Evolutionary conservation across 805 yeast genomes (phyloP), one percentile per base, ranked within the genome.

Genomic region (Gaillardinia entomophila): DNA sequence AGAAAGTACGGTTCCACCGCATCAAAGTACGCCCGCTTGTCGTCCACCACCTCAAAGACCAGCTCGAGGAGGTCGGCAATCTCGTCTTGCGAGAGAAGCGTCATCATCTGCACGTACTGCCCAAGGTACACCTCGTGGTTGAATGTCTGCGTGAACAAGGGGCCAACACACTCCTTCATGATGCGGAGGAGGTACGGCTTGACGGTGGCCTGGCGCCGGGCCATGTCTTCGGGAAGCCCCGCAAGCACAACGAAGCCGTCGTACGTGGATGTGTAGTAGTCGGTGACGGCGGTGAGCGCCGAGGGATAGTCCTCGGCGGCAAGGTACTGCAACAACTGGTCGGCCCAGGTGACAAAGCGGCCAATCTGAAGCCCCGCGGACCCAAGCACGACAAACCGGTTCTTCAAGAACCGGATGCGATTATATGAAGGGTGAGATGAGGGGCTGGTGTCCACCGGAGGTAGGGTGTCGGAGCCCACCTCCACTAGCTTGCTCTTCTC

Each of bases 341-440:
- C 89, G 0, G 81, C 85, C 95, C 88, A 86, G 43, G 71, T 77
- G 2, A 77, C 61, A 12, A 77, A 54, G 16, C 75, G 62, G 0
- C 89, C 95, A 2, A 79, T 66, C 4, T 59, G 70, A 0, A 86
- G 29, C 15, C 71, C 65, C 2, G 71, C 24, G 70, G 27, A 31
- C 6, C 24, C 39, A 20, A 50, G 30, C 4, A 51, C 24, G 24
- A 59, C 38, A 11, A 55, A 36, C 18, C 51, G 42, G 26, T 51
- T 49, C 18, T 57, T 53, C 22, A 48, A 38, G 12, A 49, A 44
- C 19, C 48, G 46, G 22, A 54, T 40, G 27, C 27, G 13, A 35
- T 26, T 13, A 28, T 32, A 11, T 34, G 24, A 19, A 10, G 22
- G 22, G 10, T 19, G 6, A 19, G 22, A 10, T 6, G 10, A 10